Conservation (phyloP, 306 rosid genomes). For the Biancaea sappan region DNA sequence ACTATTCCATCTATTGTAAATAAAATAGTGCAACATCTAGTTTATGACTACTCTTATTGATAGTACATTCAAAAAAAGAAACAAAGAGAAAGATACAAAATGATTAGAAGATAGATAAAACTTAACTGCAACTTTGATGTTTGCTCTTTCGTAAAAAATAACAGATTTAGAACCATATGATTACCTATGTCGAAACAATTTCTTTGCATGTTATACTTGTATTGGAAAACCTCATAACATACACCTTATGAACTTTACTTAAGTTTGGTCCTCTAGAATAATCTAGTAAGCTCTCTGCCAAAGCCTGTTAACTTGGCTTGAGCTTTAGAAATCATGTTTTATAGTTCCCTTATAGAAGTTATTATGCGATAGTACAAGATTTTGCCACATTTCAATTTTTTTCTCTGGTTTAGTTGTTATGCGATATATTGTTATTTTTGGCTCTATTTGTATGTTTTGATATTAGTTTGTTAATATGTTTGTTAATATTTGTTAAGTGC, state of each 20-base stretch:
- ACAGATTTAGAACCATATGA: neutral
- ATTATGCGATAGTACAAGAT: neutral
- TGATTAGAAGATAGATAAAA: neutral
- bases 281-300: neutral
- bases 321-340: neutral
- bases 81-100: neutral
- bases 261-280: neutral
- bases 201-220: neutral
- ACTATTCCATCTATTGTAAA: neutral
- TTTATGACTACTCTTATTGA: neutral
- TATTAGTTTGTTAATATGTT: neutral
- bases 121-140: too few species aligned
- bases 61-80: neutral
- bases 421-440: too few species aligned
- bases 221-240: neutral
- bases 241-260: neutral
- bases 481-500: too few species aligned
- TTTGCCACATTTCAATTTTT: neutral
- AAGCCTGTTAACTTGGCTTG: neutral
- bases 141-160: too few species aligned
- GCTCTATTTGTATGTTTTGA: slow-evolving; percentile 8
- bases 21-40: neutral
- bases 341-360: neutral
- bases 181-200: too few species aligned
- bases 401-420: neutral